Base-by-base conservation (phyloP, 257 asterid species). In the Solanum clarkiae region DNA sequence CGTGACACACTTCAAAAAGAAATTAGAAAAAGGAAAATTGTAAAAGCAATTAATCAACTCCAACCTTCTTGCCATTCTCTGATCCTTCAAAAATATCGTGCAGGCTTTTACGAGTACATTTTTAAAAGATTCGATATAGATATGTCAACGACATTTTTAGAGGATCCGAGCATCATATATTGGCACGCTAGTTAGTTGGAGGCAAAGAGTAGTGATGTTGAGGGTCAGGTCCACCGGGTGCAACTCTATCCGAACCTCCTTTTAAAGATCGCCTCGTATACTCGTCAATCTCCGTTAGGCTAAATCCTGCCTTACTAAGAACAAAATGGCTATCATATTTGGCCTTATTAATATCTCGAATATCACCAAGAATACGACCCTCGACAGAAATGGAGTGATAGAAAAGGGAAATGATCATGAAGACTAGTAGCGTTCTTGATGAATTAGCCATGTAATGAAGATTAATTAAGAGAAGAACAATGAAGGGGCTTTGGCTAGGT, bases 191-290 rank as follows among this genome's bases (percentile, higher is more conserved):
- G 42, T 22, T 77, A 75, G 26, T 5, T 10, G 44, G 49, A 18
- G 86, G 81, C 11, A 4, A 53, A 80, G 81, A 68, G 79, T 91
- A 68, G 79, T 91, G 92, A 72, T 91, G 94, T 20, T 90, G 90
- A 81, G 89, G 86, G 44, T 91, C 91, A 10, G 94, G 94, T 2
- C 94, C 94, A 14, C 87, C 83, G 0, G 94, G 94, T 32, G 86
- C 90, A 51, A 36, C 86, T 65, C 89, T 86, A 26, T 90, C 90
- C 9, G 49, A 24, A 20, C 40, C 84, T 0, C 36, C 57, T 56
- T 82, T 72, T 7, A 90, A 84, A 24, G 90, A 81, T 56, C 94
- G 88, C 79, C 89, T 88, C 72, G 45, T 56, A 59, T 82, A 86
- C 47, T 68, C 72, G 66, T 89, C 86, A 20, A 90, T 42, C 20